phyloP scores from a whole-genome alignment of 768 basidiomycete species.

The Tylopilus cervinicoccineus region DNA sequence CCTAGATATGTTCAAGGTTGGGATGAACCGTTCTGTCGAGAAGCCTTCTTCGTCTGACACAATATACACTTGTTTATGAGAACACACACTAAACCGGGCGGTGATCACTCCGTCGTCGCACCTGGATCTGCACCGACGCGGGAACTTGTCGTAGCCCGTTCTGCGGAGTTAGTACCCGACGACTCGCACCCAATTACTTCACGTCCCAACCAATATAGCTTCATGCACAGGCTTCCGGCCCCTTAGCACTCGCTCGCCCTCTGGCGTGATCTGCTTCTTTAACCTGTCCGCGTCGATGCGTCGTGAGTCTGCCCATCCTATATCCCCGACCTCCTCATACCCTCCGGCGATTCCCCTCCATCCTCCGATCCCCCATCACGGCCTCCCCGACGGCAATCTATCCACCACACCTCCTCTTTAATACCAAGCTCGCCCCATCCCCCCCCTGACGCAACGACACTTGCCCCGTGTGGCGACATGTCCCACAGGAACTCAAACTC shows the following conservation, averaged over 20 bases:
- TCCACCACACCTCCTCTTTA: constrained; percentile 18
- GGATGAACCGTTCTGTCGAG: constrained; percentile 18
- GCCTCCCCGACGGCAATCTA: constrained; percentile 21
- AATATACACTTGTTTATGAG: constrained; percentile 7
- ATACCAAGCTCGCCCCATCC: constrained; percentile 22
- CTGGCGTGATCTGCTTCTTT: constrained; percentile 25
- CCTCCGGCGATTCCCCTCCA: constrained; percentile 26
- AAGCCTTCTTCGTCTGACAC: constrained; percentile 19
- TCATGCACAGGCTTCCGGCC: constrained; percentile 30
- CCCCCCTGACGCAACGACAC: constrained; percentile 22
- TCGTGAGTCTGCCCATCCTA: constrained; percentile 24
- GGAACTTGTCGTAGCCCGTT: constrained; percentile 21
- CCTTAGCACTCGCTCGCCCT: constrained; percentile 24
- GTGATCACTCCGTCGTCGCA: constrained; percentile 25
- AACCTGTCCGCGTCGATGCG: constrained; percentile 25
- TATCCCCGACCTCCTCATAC: constrained; percentile 27
- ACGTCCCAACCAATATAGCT: constrained; percentile 27
- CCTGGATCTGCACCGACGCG: constrained; percentile 24
- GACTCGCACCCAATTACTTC: constrained; percentile 30
- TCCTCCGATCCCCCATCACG: constrained; percentile 28
- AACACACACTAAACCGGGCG: constrained; percentile 12
- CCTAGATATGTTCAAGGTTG: constrained; percentile 20
- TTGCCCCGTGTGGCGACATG: constrained; percentile 33
- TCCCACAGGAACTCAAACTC: constrained; percentile 46
- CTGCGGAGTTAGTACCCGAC: constrained; percentile 33